Evolutionary conservation across 202 grass and related monocot species (phyloP).

Genomic region (Bolboschoenoplectus hybrid): DNA sequence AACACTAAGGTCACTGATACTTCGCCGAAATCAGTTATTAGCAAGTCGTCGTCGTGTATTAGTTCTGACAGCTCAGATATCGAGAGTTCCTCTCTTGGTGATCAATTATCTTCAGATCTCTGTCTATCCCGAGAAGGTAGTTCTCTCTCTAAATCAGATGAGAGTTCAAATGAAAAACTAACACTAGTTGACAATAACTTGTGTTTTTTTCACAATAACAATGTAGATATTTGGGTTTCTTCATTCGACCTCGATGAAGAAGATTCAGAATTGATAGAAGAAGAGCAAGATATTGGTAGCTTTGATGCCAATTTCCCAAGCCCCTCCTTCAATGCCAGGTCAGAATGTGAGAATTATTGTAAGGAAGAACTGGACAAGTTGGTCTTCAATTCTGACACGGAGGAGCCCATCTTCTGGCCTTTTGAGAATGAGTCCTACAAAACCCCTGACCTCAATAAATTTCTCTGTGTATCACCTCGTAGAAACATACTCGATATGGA

Average conservation of each 20-base stretch:
- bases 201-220: conserved; percentile 44
- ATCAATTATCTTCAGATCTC: conserved; percentile 42
- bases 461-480: conserved; percentile 56
- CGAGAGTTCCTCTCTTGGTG: conserved; percentile 33
- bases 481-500: conserved; percentile 32
- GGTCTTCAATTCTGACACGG: background rate
- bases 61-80: conserved; percentile 45
- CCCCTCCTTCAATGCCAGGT: conserved; percentile 56
- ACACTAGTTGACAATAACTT: conserved; percentile 37
- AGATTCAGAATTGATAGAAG: conserved; percentile 56
- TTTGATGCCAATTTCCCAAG: conserved; percentile 56
- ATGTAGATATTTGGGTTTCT: conserved; percentile 64
- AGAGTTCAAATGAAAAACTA: conserved; percentile 33
- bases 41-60: conserved; percentile 32
- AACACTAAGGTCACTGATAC: conserved; percentile 9
- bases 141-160: conserved; percentile 31
- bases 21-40: conserved; percentile 27
- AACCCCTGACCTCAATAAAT: conserved; percentile 53
- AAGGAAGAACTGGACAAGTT: conserved; percentile 23
- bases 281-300: conserved; percentile 40
- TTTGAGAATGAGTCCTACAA: conserved; percentile 53
- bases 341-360: conserved; percentile 25
- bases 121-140: conserved; percentile 31
- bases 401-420: conserved; percentile 74
- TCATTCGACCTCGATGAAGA: conserved; percentile 61